Evolutionary conservation across 768 basidiomycete genomes (phyloP).

Genomic region (Favolaschia claudopus): DNA sequence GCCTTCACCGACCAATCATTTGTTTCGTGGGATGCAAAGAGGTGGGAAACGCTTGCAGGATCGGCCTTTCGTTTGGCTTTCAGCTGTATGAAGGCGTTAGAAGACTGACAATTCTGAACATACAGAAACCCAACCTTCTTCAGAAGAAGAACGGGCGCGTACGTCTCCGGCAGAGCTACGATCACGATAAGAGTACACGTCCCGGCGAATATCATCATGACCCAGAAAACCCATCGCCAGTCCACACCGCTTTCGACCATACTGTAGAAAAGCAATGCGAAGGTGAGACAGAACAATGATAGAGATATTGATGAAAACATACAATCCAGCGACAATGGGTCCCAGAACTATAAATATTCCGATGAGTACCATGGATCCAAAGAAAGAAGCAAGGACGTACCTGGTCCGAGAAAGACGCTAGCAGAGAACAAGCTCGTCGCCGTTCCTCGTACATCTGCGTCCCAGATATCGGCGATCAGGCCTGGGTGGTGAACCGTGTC

Average conservation of each 20-base stretch:
- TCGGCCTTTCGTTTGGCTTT: constrained; percentile 55
- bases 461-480: constrained; percentile 67
- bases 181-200: constrained; percentile 52
- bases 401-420: constrained; percentile 69
- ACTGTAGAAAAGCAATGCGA: no score
- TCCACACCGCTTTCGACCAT: constrained; percentile 53
- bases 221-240: no score
- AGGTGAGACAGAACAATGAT: no score
- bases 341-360: no score
- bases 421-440: constrained; percentile 66
- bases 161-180: constrained; percentile 68
- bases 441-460: constrained; percentile 56
- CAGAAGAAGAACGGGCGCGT: constrained; percentile 63
- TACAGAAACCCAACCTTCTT: constrained; percentile 40
- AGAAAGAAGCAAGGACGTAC: no score
- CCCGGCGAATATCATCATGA: constrained; percentile 69
- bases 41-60: constrained; percentile 48
- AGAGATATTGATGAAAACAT: no score
- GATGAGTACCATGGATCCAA: no score
- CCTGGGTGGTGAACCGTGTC: no score
- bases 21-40: constrained; percentile 65
- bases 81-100: constrained; percentile 43
- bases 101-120: not conserved
- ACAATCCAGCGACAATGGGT: constrained; percentile 68
- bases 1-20: constrained; percentile 59